Conservation (phyloP, 805 yeast genomes). For the Barnettozyma botsteinii region DNA sequence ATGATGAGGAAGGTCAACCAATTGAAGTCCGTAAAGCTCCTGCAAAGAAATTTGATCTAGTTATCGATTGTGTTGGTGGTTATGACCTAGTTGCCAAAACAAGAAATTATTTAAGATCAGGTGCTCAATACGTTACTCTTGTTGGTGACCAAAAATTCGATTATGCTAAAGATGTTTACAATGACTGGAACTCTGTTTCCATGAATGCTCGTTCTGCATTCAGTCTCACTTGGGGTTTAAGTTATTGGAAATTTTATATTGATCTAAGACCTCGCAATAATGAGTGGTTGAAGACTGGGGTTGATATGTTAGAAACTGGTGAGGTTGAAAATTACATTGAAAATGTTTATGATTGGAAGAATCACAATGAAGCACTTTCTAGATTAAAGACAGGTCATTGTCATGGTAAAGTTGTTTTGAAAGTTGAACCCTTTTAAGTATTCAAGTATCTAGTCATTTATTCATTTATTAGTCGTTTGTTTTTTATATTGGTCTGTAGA, state of each 20-base stretch:
- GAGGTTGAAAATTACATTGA: constrained; percentile 45
- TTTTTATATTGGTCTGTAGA: too few relatives aligned
- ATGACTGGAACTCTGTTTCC: constrained; percentile 31
- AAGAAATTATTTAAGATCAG: constrained; percentile 37
- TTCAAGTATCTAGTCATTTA: too few relatives aligned
- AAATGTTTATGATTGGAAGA: constrained; percentile 48
- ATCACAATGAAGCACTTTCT: constrained; percentile 48
- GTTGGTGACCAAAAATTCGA: constrained; percentile 54
- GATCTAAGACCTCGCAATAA: constrained; percentile 27
- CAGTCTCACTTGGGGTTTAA: constrained; percentile 30
- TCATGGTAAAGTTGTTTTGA: constrained; percentile 63
- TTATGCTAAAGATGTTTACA: constrained; percentile 32
- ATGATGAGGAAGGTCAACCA: constrained; percentile 23
- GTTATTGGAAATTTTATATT: constrained; percentile 32
- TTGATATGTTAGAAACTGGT: constrained; percentile 41
- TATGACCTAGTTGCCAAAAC: constrained; percentile 40
- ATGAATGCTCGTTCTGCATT: constrained; percentile 27
- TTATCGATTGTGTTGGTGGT: constrained; percentile 73
- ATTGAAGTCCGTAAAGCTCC: constrained; percentile 18
- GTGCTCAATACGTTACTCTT: constrained; percentile 51
- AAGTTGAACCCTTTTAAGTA: constrained; percentile 35
- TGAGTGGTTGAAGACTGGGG: constrained; percentile 38
- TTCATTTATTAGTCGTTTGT: too few relatives aligned
- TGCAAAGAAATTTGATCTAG: constrained; percentile 45
- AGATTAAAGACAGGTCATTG: constrained; percentile 46